Base-by-base conservation (phyloP, 768 basidiomycete genomes). In the Termitomyces sp. region DNA sequence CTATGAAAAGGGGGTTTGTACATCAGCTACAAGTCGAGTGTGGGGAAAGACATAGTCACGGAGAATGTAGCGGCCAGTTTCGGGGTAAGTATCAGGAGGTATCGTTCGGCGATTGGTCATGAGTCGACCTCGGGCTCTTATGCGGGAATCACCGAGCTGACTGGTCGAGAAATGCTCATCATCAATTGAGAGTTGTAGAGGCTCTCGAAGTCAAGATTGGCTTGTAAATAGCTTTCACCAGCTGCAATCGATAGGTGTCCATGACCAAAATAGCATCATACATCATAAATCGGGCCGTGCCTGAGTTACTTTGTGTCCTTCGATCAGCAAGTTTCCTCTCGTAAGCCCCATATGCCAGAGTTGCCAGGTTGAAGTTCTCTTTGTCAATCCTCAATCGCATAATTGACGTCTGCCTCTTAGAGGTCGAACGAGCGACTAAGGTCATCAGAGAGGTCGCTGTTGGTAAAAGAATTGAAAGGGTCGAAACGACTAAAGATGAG, bases 371-470 rank as follows among this genome's bases (percentile, higher is more conserved):
- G 41, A 65, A 26, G 24, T n/a, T 28, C 2, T 43, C 37, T 17
- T 44, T 17, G 19, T 35, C 21, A 12, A 34, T n/a, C 12, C 2
- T 45, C 6, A n/a, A 21, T 22, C 19, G 21, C 11, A 30, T 48
- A n/a, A 56, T 40, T 54, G 6, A 50, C 4, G 45, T 14, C 28
- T 6, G 24, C 24, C 5, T 15, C n/a, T 1, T 61, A 87, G 89
- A 91, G 66, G 88, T 91, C 2, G 82, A 90, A 67, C 71, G 82
- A 28, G 87, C 89, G 5, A 80, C 79, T 1, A 73, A 73, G 47
- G 71, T 88, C 40, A 65, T 90, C 32, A 73, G 74, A 48, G 66
- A 73, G 2, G 60, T 82, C n/a, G 83, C 79, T 14, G 66, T 66
- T 12, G 82, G 80, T 8, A 83, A 81, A 63, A 65, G 59, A 30